phyloP scores from a whole-genome alignment of 2,329 filamentous ascomycete genomes.

The Teratosphaeria nubilosa region DNA sequence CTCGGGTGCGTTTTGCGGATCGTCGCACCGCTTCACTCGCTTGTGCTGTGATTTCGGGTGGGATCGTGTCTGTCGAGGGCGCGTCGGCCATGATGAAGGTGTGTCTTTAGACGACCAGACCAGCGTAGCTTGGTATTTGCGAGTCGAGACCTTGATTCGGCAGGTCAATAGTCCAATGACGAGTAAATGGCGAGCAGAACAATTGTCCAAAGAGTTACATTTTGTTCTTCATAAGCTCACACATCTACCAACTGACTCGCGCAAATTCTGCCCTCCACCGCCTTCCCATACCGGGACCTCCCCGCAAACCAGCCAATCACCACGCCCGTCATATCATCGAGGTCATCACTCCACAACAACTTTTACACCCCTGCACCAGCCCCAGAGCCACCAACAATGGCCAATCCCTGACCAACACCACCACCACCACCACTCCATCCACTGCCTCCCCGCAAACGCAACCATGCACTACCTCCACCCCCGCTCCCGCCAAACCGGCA shows the following conservation, averaged over 20 bases:
- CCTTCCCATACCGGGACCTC: neutral
- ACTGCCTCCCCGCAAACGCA: neutral
- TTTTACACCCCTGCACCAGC: neutral
- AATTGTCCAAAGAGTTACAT: neutral
- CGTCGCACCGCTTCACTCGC: slow-evolving; percentile 27
- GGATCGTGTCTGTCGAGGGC: slow-evolving; percentile 5
- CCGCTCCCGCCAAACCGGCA: slow-evolving; percentile 83
- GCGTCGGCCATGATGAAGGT: slow-evolving; percentile 8
- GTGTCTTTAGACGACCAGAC: neutral
- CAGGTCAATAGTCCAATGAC: neutral
- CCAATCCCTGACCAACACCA: neutral
- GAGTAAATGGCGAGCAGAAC: neutral
- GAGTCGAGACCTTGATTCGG: neutral
- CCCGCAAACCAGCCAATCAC: neutral
- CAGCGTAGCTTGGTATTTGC: neutral
- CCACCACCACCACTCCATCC: neutral
- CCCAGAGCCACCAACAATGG: neutral
- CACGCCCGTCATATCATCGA: neutral
- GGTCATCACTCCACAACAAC: neutral
- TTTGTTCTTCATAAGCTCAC: neutral
- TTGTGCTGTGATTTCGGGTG: slow-evolving; percentile 12
- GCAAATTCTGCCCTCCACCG: neutral
- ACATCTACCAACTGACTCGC: neutral
- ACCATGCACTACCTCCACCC: slow-evolving; percentile 61
- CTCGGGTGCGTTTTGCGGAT: slow-evolving; percentile 45